Evolutionary conservation across 169 alveolate genomes (phyloP), one percentile per base, ranked within the genome.

Genomic region (Plasmodium knowlesi): DNA sequence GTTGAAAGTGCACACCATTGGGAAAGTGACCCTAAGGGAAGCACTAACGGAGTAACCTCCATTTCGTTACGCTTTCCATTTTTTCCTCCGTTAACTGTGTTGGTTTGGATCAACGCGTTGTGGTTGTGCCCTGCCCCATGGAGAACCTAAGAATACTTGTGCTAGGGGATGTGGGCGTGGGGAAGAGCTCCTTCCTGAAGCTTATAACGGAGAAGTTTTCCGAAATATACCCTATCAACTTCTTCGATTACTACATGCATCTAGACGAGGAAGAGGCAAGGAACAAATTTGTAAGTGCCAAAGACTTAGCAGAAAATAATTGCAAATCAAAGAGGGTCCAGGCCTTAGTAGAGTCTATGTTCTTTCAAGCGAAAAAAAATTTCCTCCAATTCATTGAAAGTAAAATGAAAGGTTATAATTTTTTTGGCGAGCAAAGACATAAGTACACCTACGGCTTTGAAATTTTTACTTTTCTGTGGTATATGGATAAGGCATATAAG

Each of bases 101-200:
- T n/a, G n/a, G n/a, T n/a, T n/a, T n/a, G n/a, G n/a, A n/a, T n/a
- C n/a, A n/a, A n/a, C n/a, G n/a, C n/a, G n/a, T 46, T 46, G 19
- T 46, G 19, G 19, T 6, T 46, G 57, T 12, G n/a, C 54, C 54
- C 54, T n/a, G n/a, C 28, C 6, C 12, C 2, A 89, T 89, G 94
- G 89, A 78, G 46, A 89, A 61, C 53, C 72, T 89, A 25, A 79
- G 50, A 61, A 89, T 89, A 16, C 80, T 89, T 3, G 94, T 89
- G 19, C 34, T 89, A 28, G 94, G 94, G 61, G 94, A 89, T 28
- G 78, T 89, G 6, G 94, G 94, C 16, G 94, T 89, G 22, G 94
- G 94, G 28, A 89, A 89, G 82, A 89, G 94, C 30, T 89, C 94
- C 30, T 89, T 89, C 73, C 72, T 89, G 16, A 89, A 72, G 34